Evolutionary conservation across 805 yeast species (phyloP), one percentile per base, ranked within the genome.

Genomic region (Dipodascus geniculatus): DNA sequence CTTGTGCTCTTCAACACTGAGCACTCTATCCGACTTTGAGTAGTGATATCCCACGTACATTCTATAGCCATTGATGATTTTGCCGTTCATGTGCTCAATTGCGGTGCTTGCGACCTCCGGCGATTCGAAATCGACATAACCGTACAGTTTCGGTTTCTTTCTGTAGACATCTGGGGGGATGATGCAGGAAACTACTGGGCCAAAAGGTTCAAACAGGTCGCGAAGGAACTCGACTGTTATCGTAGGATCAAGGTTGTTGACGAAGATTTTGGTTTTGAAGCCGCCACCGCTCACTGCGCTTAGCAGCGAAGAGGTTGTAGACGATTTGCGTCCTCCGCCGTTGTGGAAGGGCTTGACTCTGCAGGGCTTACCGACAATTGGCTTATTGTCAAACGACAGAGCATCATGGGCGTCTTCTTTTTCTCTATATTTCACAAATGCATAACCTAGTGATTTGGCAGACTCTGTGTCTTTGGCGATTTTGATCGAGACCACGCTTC

Each of bases 381-480:
- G 24, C 17, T 22, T 47, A 9, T 22, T 47, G 19, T 22, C n/a
- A 16, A 22, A 22, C 4, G 49, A 47, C n/a, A 47, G 28, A 6
- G 49, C 49, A 22, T 47, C 31, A 9, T 47, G 49, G 17, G 49
- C 49, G n/a, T 47, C 31, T 47, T 47, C 49, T 22, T 22, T 22
- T 22, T 22, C 24, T 22, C 31, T 47, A 47, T 75, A 87, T 80
- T 87, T 88, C 63, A 88, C 95, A 73, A 87, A 88, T 65, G 93
- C 96, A 71, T 87, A 87, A 70, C 96, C 95, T 66, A 88, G 77
- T 52, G 96, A 87, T 65, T 82, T 83, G 77, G 85, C 85, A 70
- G 95, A 79, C 62, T 86, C 79, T 58, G 93, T 87, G 69, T 88
- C 95, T 76, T 95, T 87, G 71, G 95, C 87, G 58, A 87, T 90